These are phyloP conservation scores for Ceratocystis lukuohia DNA, from an alignment of 2,329 filamentous ascomycete species.

Conservation along the genomic window DNA sequence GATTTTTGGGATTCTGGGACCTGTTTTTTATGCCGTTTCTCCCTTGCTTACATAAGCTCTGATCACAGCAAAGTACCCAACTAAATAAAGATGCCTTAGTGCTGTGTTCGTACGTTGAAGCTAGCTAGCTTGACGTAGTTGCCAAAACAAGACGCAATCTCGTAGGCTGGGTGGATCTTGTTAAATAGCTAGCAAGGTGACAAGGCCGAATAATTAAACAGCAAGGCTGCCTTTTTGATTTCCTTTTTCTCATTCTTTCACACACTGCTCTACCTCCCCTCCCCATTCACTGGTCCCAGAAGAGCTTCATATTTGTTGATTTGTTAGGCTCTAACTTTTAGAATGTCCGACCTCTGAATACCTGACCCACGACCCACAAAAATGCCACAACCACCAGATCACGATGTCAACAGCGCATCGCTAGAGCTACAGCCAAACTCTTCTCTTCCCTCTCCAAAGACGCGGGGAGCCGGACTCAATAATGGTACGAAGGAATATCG, in stretches of 20 bases:
- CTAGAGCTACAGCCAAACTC: not conserved
- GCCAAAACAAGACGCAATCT: not conserved
- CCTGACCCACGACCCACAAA: not conserved
- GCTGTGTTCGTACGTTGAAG: too few species aligned
- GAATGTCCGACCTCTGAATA: not conserved
- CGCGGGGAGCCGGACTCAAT: not conserved
- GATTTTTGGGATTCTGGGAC: too few species aligned
- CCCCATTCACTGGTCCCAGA: too few species aligned
- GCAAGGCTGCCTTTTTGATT: not conserved
- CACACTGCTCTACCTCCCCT: not conserved
- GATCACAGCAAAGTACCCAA: not conserved
- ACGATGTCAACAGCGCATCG: not conserved
- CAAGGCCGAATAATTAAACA: not conserved
- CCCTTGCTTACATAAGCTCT: not conserved
- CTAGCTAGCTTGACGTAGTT: not conserved
- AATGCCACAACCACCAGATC: conserved; percentile 2
- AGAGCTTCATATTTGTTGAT: too few species aligned
- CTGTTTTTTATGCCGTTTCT: not conserved
- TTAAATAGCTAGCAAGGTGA: not conserved
- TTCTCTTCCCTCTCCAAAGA: not conserved
- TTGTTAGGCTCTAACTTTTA: not conserved
- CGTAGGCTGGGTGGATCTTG: not conserved
- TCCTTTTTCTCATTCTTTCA: not conserved
- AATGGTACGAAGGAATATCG: not conserved
- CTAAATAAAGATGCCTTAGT: too few species aligned